phyloP scores from a whole-genome alignment of 1,284 basidiomycete genomes.

The Moniliophthora roreri region DNA sequence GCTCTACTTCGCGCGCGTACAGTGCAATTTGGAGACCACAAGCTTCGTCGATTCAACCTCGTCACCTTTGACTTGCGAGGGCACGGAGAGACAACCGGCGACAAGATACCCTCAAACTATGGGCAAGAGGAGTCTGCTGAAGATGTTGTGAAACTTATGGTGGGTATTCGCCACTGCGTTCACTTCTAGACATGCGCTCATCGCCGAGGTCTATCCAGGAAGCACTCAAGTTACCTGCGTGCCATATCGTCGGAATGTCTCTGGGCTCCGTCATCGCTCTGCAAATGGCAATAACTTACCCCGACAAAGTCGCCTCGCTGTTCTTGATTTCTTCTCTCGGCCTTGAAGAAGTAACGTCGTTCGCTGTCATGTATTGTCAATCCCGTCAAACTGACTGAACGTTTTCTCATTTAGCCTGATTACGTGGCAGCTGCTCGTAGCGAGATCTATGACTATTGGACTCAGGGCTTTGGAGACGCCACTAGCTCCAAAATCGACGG shows the following conservation, averaged over 20 bases:
- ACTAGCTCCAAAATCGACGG: constrained; percentile 16
- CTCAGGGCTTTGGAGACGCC: constrained; percentile 21
- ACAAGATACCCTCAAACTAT: constrained; percentile 11
- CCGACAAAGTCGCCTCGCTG: constrained; percentile 6
- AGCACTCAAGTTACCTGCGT: constrained; percentile 10
- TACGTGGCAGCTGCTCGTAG: constrained; percentile 14
- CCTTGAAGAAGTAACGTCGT: constrained; percentile 8
- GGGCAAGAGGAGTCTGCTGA: constrained; percentile 12
- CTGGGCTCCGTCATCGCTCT: constrained; percentile 11
- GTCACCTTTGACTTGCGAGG: constrained; percentile 16
- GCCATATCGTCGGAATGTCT: constrained; percentile 11
- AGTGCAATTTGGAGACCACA: constrained; percentile 18
- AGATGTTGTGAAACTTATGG: constrained; percentile 16
- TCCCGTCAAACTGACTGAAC: background rate
- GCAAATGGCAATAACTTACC: constrained; percentile 9
- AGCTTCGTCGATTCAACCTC: constrained; percentile 17
- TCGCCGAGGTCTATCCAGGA: constrained; percentile 5
- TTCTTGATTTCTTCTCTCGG: constrained; percentile 14
- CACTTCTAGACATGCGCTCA: background rate
- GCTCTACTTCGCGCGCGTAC: too few relatives aligned
- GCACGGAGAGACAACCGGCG: constrained; percentile 14
- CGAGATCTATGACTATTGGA: constrained; percentile 27
- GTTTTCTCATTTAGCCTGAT: constrained; percentile 11
- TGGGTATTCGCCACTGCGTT: background rate
- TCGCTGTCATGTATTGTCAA: background rate